These are phyloP conservation scores for Ensete glaucum DNA, from an alignment of 176 grass and related monocot species.

Conservation along the genomic window DNA sequence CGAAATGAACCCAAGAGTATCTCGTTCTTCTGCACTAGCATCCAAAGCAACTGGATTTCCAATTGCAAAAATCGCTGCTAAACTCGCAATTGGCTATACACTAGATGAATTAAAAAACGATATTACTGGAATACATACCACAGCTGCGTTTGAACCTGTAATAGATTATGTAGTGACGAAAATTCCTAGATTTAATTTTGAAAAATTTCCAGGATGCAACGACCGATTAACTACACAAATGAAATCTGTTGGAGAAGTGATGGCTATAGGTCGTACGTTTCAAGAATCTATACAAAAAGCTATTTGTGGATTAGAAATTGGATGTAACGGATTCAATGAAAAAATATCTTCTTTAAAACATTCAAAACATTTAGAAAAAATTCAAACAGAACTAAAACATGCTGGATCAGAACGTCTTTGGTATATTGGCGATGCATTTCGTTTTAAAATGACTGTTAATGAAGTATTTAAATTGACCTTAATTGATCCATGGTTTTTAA, in stretches of 20 bases:
- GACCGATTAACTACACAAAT: constrained; percentile 85
- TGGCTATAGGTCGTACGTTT: constrained; percentile 80
- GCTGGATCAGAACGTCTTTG: constrained; percentile 75
- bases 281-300: constrained; percentile 95
- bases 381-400: constrained; percentile 75
- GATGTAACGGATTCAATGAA: constrained; percentile 79
- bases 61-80: constrained; percentile 90
- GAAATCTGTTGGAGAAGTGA: constrained; percentile 93
- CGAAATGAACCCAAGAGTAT: constrained; percentile 95
- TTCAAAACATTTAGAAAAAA: constrained; percentile 83
- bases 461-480: constrained; percentile 68
- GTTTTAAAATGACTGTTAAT: constrained; percentile 73
- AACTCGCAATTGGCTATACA: constrained; percentile 78
- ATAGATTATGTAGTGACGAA: constrained; percentile 98
- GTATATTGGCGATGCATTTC: constrained; percentile 65
- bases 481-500: constrained; percentile 87
- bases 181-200: constrained; percentile 92
- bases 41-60: constrained; percentile 83
- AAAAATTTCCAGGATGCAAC: constrained; percentile 89
- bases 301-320: constrained; percentile 69
- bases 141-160: constrained; percentile 84
- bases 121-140: constrained; percentile 91
- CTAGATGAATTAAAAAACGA: constrained; percentile 86
- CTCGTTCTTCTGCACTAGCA: constrained; percentile 71
- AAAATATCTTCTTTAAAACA: too few species aligned